Conservation (phyloP, 129 eudicot species). For the Saussurea involucrata region DNA sequence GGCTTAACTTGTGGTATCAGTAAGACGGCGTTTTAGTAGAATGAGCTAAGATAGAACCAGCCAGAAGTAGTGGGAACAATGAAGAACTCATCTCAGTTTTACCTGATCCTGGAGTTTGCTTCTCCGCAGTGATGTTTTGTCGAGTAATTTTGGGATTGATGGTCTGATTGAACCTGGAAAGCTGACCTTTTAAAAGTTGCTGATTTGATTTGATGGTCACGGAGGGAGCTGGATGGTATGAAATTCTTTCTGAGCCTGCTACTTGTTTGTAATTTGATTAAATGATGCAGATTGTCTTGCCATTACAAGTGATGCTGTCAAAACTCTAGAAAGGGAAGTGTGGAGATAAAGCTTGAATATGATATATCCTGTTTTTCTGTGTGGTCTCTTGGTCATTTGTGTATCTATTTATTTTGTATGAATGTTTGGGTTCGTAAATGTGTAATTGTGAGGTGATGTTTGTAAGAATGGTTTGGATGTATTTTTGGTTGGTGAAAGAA, state of each 20-base stretch:
- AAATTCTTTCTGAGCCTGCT: conserved; percentile 11
- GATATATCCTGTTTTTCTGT: no score
- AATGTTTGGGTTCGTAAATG: no score
- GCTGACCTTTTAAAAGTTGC: conserved; percentile 4
- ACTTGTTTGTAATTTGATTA: neutral
- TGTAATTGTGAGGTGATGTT: neutral
- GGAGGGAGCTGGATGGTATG: conserved; percentile 7
- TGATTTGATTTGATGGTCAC: neutral
- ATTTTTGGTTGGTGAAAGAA: no score
- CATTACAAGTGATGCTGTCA: neutral
- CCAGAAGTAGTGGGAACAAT: neutral
- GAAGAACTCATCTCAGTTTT: neutral
- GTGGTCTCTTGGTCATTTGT: neutral
- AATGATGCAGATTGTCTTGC: neutral
- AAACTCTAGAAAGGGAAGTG: no score
- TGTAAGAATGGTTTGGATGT: no score
- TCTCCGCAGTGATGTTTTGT: neutral
- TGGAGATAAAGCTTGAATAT: no score
- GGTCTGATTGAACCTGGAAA: neutral
- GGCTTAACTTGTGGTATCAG: neutral
- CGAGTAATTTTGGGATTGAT: neutral
- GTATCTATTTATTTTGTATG: neutral
- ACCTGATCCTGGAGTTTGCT: neutral
- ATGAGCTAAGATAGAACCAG: neutral
- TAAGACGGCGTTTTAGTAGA: neutral